Percentiles rank a stretch among this genome's conserved stretches.
Evolutionary conservation across 1,139 yeast species (phyloP).

Genomic region (Tardiomyces digboiensis): DNA sequence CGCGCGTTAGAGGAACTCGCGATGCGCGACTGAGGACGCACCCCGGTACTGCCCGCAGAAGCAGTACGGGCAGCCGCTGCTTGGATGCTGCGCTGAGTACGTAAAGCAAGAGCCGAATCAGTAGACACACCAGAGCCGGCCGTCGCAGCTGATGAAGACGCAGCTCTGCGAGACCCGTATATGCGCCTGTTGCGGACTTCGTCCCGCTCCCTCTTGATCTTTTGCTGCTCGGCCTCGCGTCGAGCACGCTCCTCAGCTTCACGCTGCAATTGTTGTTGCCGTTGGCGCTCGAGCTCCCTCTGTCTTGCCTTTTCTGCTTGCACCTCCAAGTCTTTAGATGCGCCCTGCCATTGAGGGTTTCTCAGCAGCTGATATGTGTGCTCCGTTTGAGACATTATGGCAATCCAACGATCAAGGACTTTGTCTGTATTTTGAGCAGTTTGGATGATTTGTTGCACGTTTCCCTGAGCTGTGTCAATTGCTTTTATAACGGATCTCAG

Average conservation of each 20-base stretch:
- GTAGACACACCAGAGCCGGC: background rate
- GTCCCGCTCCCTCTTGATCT: constrained; percentile 10
- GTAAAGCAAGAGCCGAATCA: no score
- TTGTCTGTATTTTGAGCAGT: constrained; percentile 23
- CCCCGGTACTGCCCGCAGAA: no score
- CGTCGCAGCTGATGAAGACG: background rate
- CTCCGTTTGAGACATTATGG: constrained; percentile 27
- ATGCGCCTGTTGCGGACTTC: constrained; percentile 14
- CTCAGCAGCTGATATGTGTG: constrained; percentile 24
- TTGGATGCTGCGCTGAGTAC: no score
- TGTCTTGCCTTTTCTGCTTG: constrained; percentile 15
- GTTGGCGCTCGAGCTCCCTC: constrained; percentile 14
- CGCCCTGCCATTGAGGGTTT: constrained; percentile 25
- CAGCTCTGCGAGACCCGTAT: constrained; percentile 11
- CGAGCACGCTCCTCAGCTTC: constrained; percentile 12
- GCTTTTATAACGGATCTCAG: constrained; percentile 16
- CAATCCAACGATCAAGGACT: constrained; percentile 25
- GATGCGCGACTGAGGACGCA: no score
- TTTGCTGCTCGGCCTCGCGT: constrained; percentile 11
- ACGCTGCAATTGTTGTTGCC: constrained; percentile 8
- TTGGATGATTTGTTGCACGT: constrained; percentile 15
- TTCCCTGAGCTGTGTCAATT: constrained; percentile 14
- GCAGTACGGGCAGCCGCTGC: no score
- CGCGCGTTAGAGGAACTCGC: no score
- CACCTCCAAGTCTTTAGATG: constrained; percentile 18